These are phyloP conservation scores for Aegilops umbellulata DNA, from an alignment of 176 grass and related monocot species.

Conservation along the genomic window DNA sequence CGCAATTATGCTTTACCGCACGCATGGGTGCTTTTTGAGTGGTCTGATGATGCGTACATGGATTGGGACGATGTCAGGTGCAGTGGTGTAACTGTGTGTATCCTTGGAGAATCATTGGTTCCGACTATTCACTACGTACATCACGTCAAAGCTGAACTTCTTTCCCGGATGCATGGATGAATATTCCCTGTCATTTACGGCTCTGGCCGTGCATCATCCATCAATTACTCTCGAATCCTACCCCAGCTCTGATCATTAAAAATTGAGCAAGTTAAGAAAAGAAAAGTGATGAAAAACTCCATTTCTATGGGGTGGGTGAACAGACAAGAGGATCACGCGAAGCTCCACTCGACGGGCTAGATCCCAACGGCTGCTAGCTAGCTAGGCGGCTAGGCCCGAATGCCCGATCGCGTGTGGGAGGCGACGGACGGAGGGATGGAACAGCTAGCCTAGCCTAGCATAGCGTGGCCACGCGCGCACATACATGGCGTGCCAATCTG, in stretches of 20 bases:
- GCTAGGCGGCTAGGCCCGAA: neutral
- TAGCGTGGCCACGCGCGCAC: neutral
- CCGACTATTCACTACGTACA: neutral
- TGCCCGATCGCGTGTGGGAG: neutral
- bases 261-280: too few species aligned
- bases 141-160: neutral
- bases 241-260: too few species aligned
- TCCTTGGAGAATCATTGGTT: constrained; percentile 17
- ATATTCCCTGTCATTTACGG: constrained; percentile 1
- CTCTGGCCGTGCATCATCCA: neutral
- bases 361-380: neutral
- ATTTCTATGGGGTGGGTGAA: neutral
- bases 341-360: neutral
- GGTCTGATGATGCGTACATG: neutral
- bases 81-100: neutral
- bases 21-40: constrained; percentile 4
- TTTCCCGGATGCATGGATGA: neutral
- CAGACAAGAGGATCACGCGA: neutral
- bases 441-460: neutral
- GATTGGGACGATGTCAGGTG: constrained; percentile 8
- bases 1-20: constrained; percentile 31
- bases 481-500: neutral
- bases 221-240: too few species aligned
- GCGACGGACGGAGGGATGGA: neutral
- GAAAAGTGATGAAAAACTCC: too few species aligned